Conservation (phyloP, 1,284 basidiomycete species). For the Sphagnurus paluster region DNA sequence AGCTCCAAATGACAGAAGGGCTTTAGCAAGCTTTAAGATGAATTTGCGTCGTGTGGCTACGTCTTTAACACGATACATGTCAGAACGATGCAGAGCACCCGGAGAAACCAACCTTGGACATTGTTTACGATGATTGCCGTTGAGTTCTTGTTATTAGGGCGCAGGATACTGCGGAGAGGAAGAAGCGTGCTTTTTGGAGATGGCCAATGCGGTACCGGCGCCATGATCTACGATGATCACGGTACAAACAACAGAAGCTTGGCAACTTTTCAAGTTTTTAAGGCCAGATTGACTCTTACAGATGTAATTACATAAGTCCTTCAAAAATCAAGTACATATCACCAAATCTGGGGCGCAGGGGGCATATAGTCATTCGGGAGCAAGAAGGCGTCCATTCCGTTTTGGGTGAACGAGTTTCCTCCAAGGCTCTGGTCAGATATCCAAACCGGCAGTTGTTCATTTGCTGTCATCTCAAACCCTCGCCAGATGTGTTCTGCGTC, state of each 20-base stretch:
- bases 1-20: conserved; percentile 79
- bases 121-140: conserved; percentile 32
- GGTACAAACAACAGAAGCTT: too few relatives aligned
- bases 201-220: conserved; percentile 7
- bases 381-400: conserved; percentile 82
- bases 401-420: conserved; percentile 70
- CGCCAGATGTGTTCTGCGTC: conserved; percentile 77
- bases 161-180: conserved; percentile 19
- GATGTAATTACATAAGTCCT: conserved; percentile 19
- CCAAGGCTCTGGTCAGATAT: conserved; percentile 79
- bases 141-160: conserved; percentile 24
- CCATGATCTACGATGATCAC: conserved; percentile 1
- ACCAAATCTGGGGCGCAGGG: conserved; percentile 73
- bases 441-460: conserved; percentile 79
- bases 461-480: conserved; percentile 66
- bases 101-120: conserved; percentile 32
- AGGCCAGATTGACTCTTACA: too few relatives aligned
- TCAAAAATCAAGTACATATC: conserved; percentile 18
- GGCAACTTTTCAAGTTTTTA: background rate
- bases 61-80: conserved; percentile 43
- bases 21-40: conserved; percentile 78
- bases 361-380: conserved; percentile 73
- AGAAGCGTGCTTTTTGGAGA: conserved; percentile 12
- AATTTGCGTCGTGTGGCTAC: conserved; percentile 69
- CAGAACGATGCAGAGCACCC: background rate